Evolutionary conservation across 192 early-diverging fungal species (phyloP), one percentile per base, ranked within the genome.

Genomic region (Backusella liffmaniae): DNA sequence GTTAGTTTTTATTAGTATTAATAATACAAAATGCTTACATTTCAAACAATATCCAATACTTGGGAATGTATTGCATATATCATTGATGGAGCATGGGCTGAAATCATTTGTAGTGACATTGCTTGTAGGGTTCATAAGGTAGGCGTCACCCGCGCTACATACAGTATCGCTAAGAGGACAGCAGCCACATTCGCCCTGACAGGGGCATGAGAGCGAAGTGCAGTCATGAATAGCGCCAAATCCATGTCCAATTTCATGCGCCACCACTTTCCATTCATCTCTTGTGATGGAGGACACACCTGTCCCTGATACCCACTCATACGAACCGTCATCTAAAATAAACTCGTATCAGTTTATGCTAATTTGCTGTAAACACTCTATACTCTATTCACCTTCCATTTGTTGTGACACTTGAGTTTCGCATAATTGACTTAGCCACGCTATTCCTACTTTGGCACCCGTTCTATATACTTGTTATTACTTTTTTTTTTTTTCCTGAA

Each of bases 161-260:
- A 71, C 62, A 29, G 88, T 82, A 15, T 82, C 32, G 76, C 94
- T 95, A 2, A 93, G 83, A 37, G 93, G 94, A 82, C 96, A 98
- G 37, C 87, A 84, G 30, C 79, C 69, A 62, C 87, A 85, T 8
- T 67, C 44, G 68, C 79, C 84, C 9, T 81, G 73, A 66, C 86
- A 88, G 37, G 89, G 86, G 53, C 95, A 96, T 9, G 88, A 83
- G 13, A 84, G 72, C 23, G 83, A 68, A 5, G 88, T 93, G 76
- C 97, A 98, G 79, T 98, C 97, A 79, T 98, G 97, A 73, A 86
- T 88, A 4, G 97, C 97, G 46, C 96, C 95, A 82, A 93, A 93
- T 72, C 89, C 90, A 79, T 97, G 96, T 23, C 96, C 96, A 76
- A 97, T 89, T 84, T 97, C 97, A 79, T 98, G 97, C 29, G 96